Evolutionary conservation across 768 basidiomycete species (phyloP).

Genomic region (Russula olivacea): DNA sequence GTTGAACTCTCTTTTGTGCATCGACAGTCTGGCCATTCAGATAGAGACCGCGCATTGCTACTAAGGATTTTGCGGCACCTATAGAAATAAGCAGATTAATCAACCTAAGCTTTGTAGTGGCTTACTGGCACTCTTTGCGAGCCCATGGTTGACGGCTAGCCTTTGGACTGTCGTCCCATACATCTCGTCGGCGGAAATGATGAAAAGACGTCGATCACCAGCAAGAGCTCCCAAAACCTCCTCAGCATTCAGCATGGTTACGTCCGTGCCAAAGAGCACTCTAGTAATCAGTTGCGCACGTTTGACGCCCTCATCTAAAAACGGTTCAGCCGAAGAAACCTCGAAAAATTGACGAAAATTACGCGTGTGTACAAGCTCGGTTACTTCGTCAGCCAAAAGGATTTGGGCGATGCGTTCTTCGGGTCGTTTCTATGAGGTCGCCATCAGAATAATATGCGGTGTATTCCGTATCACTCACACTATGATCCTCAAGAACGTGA

Average conservation of each 20-base stretch:
- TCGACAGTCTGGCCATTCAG: slow-evolving; percentile 20
- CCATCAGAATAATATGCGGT: neutral
- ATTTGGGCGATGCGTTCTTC: slow-evolving; percentile 44
- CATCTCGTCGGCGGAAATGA: slow-evolving; percentile 48
- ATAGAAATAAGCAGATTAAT: neutral
- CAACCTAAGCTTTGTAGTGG: neutral
- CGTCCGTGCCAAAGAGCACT: slow-evolving; percentile 40
- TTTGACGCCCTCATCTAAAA: slow-evolving; percentile 36
- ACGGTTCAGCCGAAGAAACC: neutral
- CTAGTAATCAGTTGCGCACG: slow-evolving; percentile 42
- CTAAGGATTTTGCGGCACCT: slow-evolving; percentile 22
- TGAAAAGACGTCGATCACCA: slow-evolving; percentile 56
- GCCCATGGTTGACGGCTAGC: slow-evolving; percentile 51
- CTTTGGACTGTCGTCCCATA: slow-evolving; percentile 50
- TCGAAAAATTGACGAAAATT: neutral
- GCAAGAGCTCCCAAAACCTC: slow-evolving; percentile 57
- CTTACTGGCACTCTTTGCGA: slow-evolving; percentile 44
- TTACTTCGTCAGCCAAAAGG: slow-evolving; percentile 51
- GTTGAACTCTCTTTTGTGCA: slow-evolving; percentile 3
- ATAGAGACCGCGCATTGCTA: slow-evolving; percentile 24
- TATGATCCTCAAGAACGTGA: slow-evolving; percentile 18
- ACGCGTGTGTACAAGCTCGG: slow-evolving; percentile 56
- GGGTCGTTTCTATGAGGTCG: slow-evolving; percentile 32
- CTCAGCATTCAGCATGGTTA: slow-evolving; percentile 42
- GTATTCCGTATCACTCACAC: slow-evolving; percentile 7